These are phyloP conservation scores for Phialocephala sp. DNA, from an alignment of 2,329 filamentous ascomycete genomes.

Conservation along the genomic window DNA sequence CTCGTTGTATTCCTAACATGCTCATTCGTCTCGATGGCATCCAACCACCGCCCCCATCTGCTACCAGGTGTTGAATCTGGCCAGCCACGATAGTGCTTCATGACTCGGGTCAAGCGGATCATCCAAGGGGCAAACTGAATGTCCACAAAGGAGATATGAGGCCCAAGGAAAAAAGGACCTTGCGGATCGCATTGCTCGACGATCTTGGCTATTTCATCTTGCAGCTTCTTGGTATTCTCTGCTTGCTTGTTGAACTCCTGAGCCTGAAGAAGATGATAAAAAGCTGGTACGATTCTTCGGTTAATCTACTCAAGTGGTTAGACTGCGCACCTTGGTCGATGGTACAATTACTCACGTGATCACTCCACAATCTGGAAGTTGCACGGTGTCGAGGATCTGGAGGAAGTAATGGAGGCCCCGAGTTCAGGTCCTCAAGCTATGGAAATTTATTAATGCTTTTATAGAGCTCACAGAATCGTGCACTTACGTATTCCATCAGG, in stretches of 20 bases:
- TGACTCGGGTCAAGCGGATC: conserved; percentile 45
- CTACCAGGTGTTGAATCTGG: conserved; percentile 44
- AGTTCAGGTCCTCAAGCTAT: conserved; percentile 74
- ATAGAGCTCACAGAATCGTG: no score
- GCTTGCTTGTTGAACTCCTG: conserved; percentile 64
- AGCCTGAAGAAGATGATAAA: conserved; percentile 75
- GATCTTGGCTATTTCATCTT: conserved; percentile 62
- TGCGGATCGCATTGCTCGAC: conserved; percentile 44
- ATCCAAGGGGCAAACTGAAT: conserved; percentile 49
- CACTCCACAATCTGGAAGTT: conserved; percentile 78
- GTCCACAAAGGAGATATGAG: conserved; percentile 46
- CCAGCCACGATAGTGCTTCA: conserved; percentile 48
- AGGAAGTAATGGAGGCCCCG: conserved; percentile 67
- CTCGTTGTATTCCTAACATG: conserved; percentile 47
- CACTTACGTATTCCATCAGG: conserved; percentile 79
- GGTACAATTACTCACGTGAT: conserved; percentile 64
- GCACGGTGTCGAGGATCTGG: conserved; percentile 70
- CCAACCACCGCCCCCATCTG: conserved; percentile 46
- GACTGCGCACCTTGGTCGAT: conserved; percentile 10
- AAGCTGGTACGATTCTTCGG: conserved; percentile 74
- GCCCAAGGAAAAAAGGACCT: conserved; percentile 45
- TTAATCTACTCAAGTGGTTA: conserved; percentile 63
- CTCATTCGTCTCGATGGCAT: conserved; percentile 46
- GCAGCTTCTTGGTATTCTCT: conserved; percentile 64
- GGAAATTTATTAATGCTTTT: neutral